Percentiles rank a stretch among this genome's conserved stretches.
phyloP scores from a whole-genome alignment of 129 eudicot genomes.

The Gnaphalium uliginosum region DNA sequence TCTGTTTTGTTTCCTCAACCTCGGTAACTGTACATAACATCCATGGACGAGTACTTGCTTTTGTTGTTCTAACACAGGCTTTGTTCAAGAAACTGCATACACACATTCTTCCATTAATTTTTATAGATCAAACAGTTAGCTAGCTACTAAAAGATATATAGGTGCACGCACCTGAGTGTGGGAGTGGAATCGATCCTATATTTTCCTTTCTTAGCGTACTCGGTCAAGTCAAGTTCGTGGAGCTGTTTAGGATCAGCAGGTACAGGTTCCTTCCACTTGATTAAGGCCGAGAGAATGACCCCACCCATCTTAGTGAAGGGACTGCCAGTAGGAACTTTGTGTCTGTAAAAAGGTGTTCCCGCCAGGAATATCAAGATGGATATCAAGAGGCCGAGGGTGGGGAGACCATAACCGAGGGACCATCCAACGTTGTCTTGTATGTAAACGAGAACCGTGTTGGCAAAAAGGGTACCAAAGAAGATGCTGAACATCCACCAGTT shows the following conservation, averaged over 20 bases:
- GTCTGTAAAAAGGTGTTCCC: conserved; percentile 71
- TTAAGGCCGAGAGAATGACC: conserved; percentile 57
- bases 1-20: conserved; percentile 77
- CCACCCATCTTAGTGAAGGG: conserved; percentile 69
- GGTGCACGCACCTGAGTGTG: conserved; percentile 50
- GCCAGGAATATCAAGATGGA: conserved; percentile 47
- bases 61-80: conserved; percentile 55
- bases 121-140: background rate
- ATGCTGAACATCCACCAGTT: conserved; percentile 70
- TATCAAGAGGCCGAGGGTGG: conserved; percentile 49
- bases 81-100: conserved; percentile 56
- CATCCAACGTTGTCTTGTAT: conserved; percentile 64
- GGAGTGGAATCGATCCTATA: conserved; percentile 65
- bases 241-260: conserved; percentile 56
- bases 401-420: conserved; percentile 55
- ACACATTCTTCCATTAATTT: background rate
- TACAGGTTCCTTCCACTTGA: conserved; percentile 43
- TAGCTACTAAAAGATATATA: background rate
- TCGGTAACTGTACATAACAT: conserved; percentile 66
- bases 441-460: conserved; percentile 53
- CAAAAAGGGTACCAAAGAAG: conserved; percentile 50
- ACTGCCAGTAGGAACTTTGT: conserved; percentile 64
- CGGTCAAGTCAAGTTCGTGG: conserved; percentile 54
- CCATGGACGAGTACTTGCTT: conserved; percentile 47
- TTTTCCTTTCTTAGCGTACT: conserved; percentile 48